phyloP scores from a whole-genome alignment of 2,329 filamentous ascomycete genomes.

The Curvularia spicifera region DNA sequence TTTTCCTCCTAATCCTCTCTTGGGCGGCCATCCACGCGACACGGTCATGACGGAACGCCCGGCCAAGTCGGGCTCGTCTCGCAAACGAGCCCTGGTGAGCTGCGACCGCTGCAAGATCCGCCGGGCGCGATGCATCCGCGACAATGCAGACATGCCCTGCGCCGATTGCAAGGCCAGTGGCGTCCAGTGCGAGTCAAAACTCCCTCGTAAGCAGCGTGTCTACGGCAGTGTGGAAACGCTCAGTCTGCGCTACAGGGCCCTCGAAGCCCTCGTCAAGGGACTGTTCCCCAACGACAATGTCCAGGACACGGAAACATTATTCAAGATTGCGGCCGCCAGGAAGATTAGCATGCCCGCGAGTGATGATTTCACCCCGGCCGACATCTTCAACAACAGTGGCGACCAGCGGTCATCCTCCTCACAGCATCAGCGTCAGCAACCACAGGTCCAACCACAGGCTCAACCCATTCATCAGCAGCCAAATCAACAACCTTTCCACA shows the following conservation, averaged over 20 bases:
- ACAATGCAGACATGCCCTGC: constrained; percentile 42
- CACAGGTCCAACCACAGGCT: neutral
- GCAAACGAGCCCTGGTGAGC: constrained; percentile 41
- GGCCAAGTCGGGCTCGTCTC: constrained; percentile 27
- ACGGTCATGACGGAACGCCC: constrained; percentile 18
- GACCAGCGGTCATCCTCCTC: constrained; percentile 5
- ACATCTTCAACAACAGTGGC: constrained; percentile 30
- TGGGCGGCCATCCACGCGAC: neutral
- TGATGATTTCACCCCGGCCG: constrained; percentile 36
- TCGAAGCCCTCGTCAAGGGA: constrained; percentile 53
- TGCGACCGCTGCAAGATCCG: constrained; percentile 43
- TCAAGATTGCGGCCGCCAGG: constrained; percentile 50
- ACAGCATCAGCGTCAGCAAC: constrained; percentile 10
- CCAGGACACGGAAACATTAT: constrained; percentile 49
- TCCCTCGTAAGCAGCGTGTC: constrained; percentile 55
- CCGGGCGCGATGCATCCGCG: constrained; percentile 39
- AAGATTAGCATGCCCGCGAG: constrained; percentile 48
- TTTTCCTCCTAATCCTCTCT: constrained; percentile 5
- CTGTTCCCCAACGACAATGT: constrained; percentile 51
- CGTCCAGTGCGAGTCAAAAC: constrained; percentile 52
- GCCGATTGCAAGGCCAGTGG: constrained; percentile 50
- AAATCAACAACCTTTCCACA: constrained; percentile 8
- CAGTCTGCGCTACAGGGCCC: constrained; percentile 52
- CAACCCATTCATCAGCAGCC: constrained; percentile 10
- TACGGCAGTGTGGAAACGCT: constrained; percentile 57